Percentiles rank a stretch among this genome's conserved stretches.
phyloP scores from a whole-genome alignment of 331 rosid genomes.

The Arachis monticola region DNA sequence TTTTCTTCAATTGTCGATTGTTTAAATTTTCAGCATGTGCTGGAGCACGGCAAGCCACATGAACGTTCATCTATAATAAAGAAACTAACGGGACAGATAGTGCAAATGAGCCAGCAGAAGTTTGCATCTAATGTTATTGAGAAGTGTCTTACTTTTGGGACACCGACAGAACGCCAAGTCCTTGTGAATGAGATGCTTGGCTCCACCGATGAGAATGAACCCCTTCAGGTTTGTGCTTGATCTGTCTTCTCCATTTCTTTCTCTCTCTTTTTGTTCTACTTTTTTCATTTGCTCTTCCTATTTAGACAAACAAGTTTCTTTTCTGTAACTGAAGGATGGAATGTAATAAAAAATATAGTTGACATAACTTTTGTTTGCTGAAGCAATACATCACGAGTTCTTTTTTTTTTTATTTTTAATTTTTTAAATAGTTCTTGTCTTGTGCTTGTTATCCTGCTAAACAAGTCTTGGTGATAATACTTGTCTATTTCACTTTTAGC shows the following conservation, averaged over 20 bases:
- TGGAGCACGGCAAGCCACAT: constrained; percentile 93
- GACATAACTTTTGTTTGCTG: neutral
- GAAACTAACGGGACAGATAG: constrained; percentile 91
- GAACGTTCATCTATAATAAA: constrained; percentile 87
- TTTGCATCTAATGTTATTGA: constrained; percentile 97
- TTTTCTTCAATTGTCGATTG: constrained; percentile 1
- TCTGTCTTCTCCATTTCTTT: neutral
- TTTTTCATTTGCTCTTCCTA: neutral
- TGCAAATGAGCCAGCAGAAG: constrained; percentile 98
- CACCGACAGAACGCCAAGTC: constrained; percentile 75
- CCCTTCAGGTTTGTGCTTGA: constrained; percentile 75
- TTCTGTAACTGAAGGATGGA: neutral
- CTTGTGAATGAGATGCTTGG: constrained; percentile 98
- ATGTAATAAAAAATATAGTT: neutral
- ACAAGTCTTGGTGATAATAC: neutral
- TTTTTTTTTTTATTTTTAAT: neutral
- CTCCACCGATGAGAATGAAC: constrained; percentile 92
- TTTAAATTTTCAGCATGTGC: constrained; percentile 71
- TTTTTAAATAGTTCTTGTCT: neutral
- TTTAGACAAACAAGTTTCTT: neutral
- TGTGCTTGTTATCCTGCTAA: neutral
- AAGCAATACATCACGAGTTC: neutral
- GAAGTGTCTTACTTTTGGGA: constrained; percentile 87
- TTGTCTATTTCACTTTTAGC: neutral
- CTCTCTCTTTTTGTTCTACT: neutral